Conservation (phyloP, 768 basidiomycete genomes). For the Coprinellus micaceus region DNA sequence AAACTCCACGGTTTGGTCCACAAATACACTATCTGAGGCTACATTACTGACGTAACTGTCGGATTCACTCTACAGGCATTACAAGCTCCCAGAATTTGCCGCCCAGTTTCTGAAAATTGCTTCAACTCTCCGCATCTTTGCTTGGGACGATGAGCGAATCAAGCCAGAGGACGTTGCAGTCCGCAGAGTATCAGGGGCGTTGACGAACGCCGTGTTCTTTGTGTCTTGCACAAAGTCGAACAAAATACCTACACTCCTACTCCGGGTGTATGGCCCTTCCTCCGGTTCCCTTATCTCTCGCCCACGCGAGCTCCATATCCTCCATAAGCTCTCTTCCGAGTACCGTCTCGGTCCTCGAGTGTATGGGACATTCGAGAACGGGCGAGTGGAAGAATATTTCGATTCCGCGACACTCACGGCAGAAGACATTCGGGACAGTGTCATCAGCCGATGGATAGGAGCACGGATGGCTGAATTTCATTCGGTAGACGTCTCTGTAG, state of each 20-base stretch:
- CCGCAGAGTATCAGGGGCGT: constrained; percentile 81
- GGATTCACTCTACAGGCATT: constrained; percentile 45
- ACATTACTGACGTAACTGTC: constrained; percentile 20
- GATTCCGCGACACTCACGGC: constrained; percentile 78
- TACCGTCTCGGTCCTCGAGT: constrained; percentile 90
- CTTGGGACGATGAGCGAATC: constrained; percentile 52
- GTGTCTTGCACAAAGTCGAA: constrained; percentile 65
- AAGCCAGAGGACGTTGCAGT: constrained; percentile 52
- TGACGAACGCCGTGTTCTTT: constrained; percentile 97
- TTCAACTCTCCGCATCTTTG: constrained; percentile 49
- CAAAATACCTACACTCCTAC: constrained; percentile 62
- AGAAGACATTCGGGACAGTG: constrained; percentile 71
- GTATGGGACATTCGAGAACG: constrained; percentile 94
- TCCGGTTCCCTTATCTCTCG: constrained; percentile 87
- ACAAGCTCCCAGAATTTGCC: constrained; percentile 57
- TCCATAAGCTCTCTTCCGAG: constrained; percentile 83
- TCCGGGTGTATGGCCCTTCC: constrained; percentile 90
- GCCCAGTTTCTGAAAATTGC: constrained; percentile 53
- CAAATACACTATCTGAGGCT: not conserved
- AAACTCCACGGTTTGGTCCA: constrained; percentile 28
- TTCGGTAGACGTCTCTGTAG: constrained; percentile 74
- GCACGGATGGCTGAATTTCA: constrained; percentile 95
- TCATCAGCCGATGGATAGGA: constrained; percentile 83
- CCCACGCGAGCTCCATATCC: constrained; percentile 76
- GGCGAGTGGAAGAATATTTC: constrained; percentile 94